Conservation (phyloP, 768 basidiomycete genomes). For the Tulasnella calospora region DNA sequence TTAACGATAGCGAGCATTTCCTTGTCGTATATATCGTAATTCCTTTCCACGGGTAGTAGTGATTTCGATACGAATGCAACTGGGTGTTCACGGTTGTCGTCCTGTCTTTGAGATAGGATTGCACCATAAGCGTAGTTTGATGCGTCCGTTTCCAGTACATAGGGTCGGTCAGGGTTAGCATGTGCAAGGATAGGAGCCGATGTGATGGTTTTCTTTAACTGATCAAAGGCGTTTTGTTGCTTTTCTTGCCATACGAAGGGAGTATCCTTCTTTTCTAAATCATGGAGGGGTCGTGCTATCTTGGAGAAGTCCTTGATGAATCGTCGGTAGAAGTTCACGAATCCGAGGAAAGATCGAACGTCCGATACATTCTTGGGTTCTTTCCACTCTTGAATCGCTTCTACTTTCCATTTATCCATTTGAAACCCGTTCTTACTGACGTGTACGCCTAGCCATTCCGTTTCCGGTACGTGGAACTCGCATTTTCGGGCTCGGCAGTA, state of each 20-base stretch:
- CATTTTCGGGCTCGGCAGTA: background rate
- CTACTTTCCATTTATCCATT: conserved; percentile 9
- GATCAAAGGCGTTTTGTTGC: background rate
- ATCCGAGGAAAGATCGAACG: conserved; percentile 6
- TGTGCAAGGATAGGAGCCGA: background rate
- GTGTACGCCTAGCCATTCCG: background rate
- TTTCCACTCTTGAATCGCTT: conserved; percentile 8
- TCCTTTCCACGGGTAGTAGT: conserved; percentile 17
- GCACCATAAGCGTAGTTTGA: conserved; percentile 16
- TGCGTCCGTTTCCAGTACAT: background rate
- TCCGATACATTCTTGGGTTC: background rate
- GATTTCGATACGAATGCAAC: conserved; percentile 20
- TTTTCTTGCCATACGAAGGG: background rate
- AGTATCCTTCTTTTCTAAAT: background rate
- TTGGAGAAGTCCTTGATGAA: conserved; percentile 12
- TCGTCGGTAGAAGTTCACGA: background rate
- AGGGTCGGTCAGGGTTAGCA: background rate
- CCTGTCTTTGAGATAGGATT: background rate
- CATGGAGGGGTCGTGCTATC: background rate
- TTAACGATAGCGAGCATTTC: conserved; percentile 37
- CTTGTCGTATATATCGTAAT: conserved; percentile 35
- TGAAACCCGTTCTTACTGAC: background rate
- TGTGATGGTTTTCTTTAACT: background rate
- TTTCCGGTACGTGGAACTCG: background rate
- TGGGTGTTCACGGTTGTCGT: conserved; percentile 9